phyloP scores from a whole-genome alignment of 108 stramenopile genomes.

The Fragilariopsis cylindrus region DNA sequence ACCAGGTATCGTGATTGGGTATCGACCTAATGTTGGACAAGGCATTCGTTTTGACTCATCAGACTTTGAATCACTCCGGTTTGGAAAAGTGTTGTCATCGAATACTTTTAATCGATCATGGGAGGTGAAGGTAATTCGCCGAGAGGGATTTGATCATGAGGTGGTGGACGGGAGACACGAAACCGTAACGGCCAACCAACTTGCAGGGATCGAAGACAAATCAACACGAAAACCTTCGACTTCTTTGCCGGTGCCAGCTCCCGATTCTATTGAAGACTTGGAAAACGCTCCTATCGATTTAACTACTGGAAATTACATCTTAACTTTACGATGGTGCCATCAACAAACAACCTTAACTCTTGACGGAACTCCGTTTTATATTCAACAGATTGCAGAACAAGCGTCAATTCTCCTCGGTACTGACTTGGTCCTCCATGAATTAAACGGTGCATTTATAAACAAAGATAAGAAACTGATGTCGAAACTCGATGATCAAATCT shows the following conservation, averaged over 20 bases:
- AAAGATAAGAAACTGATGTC: constrained; percentile 20
- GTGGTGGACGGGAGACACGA: constrained; percentile 16
- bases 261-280: constrained; percentile 48
- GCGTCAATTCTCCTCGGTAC: constrained; percentile 50
- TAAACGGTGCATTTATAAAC: constrained; percentile 22
- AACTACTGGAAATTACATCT: constrained; percentile 56
- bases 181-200: constrained; percentile 44
- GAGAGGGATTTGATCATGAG: constrained; percentile 6
- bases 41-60: constrained; percentile 5
- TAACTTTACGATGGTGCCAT: constrained; percentile 68
- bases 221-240: constrained; percentile 37
- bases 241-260: constrained; percentile 37
- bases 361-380: neutral
- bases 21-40: constrained; percentile 28
- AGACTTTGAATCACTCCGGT: constrained; percentile 25
- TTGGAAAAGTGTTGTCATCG: constrained; percentile 42
- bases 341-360: constrained; percentile 30
- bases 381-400: constrained; percentile 50
- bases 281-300: constrained; percentile 26
- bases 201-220: constrained; percentile 61
- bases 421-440: constrained; percentile 55
- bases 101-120: constrained; percentile 50
- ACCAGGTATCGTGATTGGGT: constrained; percentile 52
- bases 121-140: constrained; percentile 38
- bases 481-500: constrained; percentile 56